Conservation (phyloP, 345 rosid species). For the Salix exigua region DNA sequence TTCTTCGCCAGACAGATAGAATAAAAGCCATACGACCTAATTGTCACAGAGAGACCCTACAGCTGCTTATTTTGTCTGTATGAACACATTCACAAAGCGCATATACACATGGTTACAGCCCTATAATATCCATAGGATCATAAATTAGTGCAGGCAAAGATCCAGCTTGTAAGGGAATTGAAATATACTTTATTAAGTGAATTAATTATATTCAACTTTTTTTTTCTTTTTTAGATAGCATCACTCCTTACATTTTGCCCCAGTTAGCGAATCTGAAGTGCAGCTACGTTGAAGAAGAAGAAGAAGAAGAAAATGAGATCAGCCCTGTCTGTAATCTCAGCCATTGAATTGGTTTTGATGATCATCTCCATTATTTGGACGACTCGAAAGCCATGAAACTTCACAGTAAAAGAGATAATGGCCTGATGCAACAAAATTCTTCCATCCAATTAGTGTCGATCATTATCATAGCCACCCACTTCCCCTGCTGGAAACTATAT, state of each 20-base stretch:
- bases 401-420: too few species aligned
- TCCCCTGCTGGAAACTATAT: too few species aligned
- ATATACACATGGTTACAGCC: background rate
- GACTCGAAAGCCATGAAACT: too few species aligned
- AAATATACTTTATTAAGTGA: background rate
- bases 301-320: too few species aligned
- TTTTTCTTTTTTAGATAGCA: background rate
- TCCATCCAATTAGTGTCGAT: too few species aligned
- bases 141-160: too few species aligned
- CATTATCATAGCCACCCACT: too few species aligned
- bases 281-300: too few species aligned
- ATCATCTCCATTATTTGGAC: background rate
- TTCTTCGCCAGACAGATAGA: conserved; percentile 16
- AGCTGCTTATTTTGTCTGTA: background rate
- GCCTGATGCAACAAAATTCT: too few species aligned
- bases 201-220: background rate
- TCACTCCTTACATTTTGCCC: background rate
- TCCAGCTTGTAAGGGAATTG: background rate
- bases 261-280: too few species aligned
- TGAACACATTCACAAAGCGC: background rate
- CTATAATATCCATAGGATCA: background rate
- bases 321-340: background rate
- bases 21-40: conserved; percentile 15
- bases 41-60: conserved; percentile 1
- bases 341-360: background rate